Conservation (phyloP, 176 grass and related monocot species). For the Alopecurus myosuroides region DNA sequence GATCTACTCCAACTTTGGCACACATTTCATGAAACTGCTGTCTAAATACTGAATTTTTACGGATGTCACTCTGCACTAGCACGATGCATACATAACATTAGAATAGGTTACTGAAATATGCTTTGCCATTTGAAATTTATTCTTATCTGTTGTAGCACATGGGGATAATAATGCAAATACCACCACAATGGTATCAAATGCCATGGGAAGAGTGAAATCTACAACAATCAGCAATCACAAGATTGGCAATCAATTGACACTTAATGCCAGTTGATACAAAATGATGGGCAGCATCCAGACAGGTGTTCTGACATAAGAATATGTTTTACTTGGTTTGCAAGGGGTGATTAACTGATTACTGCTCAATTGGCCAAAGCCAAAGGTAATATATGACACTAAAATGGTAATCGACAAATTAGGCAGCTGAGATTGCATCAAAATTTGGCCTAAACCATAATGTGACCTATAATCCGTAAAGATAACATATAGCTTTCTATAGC, state of each 20-base stretch:
- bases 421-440: neutral
- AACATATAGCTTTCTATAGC: neutral
- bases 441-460: neutral
- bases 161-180: neutral
- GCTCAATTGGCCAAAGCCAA: neutral
- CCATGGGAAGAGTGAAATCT: neutral
- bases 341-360: neutral
- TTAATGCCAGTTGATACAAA: neutral
- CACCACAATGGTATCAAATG: neutral
- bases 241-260: neutral
- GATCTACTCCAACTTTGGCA: slow-evolving; percentile 95
- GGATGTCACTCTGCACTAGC: slow-evolving; percentile 85
- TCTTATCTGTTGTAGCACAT: neutral
- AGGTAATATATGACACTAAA: neutral
- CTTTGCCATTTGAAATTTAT: neutral
- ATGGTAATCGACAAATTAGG: neutral
- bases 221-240: neutral
- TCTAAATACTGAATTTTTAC: slow-evolving; percentile 90
- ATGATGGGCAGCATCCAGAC: neutral
- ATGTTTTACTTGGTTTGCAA: neutral
- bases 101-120: neutral
- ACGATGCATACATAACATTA: slow-evolving; percentile 15
- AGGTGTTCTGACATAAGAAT: neutral
- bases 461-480: neutral
- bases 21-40: slow-evolving; percentile 99